Evolutionary conservation across 1,139 yeast species (phyloP), one percentile per base, ranked within the genome.

Genomic region (Protomyces arabidopsidicola): DNA sequence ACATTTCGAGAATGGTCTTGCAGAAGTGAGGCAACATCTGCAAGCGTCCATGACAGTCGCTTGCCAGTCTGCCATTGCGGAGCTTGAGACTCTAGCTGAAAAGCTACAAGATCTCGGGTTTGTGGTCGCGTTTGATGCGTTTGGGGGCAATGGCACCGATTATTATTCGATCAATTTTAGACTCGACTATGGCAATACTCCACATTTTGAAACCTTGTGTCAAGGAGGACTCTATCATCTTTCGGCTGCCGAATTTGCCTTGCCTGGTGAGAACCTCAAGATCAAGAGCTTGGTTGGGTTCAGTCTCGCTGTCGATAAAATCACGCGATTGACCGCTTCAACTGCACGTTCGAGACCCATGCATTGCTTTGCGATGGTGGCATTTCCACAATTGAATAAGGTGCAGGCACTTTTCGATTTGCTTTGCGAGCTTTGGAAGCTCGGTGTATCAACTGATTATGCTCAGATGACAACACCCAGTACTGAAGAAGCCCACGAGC

Each of bases 171-270:
- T 42, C 22, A 42, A 42, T 42, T 42, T 42, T 24, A 18, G 48
- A 73, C 72, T 88, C 45, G 77, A 82, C 12, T 75, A 80, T 35
- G 79, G 77, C 58, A 75, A 80, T 66, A 38, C 71, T 68, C 73
- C 87, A 5, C 48, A 42, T 66, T 73, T 86, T 14, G 98, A 93
- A 67, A 96, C 88, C 63, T 80, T 88, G 31, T 72, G 83, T 3
- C 81, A 82, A 95, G 0, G 81, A 80, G 61, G 75, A 75, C 5
- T 91, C 87, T 69, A 89, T 91, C 9, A 86, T 86, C 14, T 85
- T 83, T 57, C 86, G 93, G 87, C 78, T 90, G 0, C 82, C 90
- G 2, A 76, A 86, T 39, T 84, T 90, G 58, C 88, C 87, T 71
- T 96, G 88, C 68, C 83, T 77, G 63, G 71, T 73, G 45, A 68